Percentiles rank a stretch among this genome's conserved stretches.
Evolutionary conservation across 352 stramenopile genomes (phyloP).

Genomic region (Pelagophyceae sp.): DNA sequence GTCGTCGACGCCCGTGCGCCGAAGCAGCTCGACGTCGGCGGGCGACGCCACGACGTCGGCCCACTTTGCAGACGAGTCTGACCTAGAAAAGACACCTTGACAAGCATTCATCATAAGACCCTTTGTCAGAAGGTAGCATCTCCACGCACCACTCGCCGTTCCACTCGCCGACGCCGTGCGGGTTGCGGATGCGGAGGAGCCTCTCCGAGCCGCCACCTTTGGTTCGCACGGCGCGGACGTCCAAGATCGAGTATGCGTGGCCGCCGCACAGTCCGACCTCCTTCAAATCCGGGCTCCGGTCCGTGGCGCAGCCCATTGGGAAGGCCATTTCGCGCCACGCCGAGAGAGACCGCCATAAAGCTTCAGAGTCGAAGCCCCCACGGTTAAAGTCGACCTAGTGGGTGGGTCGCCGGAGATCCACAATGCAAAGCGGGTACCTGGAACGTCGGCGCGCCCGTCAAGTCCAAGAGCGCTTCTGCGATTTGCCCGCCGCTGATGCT

Average conservation of each 20-base stretch:
- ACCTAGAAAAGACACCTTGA: no score
- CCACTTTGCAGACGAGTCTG: background rate
- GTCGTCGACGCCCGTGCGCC: constrained; percentile 15
- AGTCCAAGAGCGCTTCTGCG: constrained; percentile 52
- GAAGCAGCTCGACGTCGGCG: background rate
- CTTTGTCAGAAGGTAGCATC: no score
- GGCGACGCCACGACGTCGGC: background rate
- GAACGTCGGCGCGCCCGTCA: constrained; percentile 50
- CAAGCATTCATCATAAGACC: no score
- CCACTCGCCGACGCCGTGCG: constrained; percentile 47
- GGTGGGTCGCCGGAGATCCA: no score
- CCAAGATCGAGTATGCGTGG: constrained; percentile 55
- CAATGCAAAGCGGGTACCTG: no score
- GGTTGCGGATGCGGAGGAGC: constrained; percentile 49
- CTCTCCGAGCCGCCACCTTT: background rate
- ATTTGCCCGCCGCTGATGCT: constrained; percentile 51
- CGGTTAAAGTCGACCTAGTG: constrained; percentile 12
- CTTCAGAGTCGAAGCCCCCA: constrained; percentile 33
- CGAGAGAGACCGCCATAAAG: constrained; percentile 45
- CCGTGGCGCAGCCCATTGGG: constrained; percentile 50
- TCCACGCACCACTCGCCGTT: constrained; percentile 40
- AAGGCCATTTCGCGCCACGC: constrained; percentile 36
- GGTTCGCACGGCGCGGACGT: constrained; percentile 44
- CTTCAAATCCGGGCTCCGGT: constrained; percentile 26
- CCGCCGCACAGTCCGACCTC: constrained; percentile 39